Percentiles rank a stretch among this genome's conserved stretches.
phyloP scores from a whole-genome alignment of 768 basidiomycete genomes.

The Fibroporia radiculosa region DNA sequence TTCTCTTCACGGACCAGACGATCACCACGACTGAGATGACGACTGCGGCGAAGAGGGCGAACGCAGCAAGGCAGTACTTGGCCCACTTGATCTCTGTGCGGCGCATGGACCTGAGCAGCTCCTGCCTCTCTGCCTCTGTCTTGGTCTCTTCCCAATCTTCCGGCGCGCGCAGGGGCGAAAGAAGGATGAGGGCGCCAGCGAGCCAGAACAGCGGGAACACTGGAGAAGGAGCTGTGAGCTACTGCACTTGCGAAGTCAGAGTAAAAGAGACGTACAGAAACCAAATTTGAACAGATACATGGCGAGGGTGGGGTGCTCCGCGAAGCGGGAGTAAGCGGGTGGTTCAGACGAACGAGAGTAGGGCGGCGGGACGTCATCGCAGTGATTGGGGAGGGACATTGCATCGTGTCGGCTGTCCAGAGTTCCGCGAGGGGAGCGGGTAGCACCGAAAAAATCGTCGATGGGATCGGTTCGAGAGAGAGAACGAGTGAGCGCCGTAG shows the following conservation, averaged over 20 bases:
- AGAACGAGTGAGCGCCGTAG: background rate
- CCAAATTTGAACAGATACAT: constrained; percentile 43
- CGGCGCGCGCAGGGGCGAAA: constrained; percentile 33
- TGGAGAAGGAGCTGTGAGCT: constrained; percentile 10
- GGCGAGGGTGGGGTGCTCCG: constrained; percentile 37
- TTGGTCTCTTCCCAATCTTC: constrained; percentile 29
- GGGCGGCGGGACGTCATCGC: constrained; percentile 22
- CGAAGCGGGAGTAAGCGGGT: constrained; percentile 27
- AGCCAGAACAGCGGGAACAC: constrained; percentile 47
- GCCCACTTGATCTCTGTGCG: constrained; percentile 36
- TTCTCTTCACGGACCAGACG: constrained; percentile 8
- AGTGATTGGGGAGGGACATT: constrained; percentile 8
- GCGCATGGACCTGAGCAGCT: constrained; percentile 26
- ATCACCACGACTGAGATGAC: constrained; percentile 12
- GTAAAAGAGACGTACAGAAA: constrained; percentile 34
- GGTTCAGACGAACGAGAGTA: constrained; percentile 23
- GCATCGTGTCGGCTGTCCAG: constrained; percentile 27
- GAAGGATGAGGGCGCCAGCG: constrained; percentile 31
- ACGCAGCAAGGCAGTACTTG: constrained; percentile 27
- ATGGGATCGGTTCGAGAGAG: constrained; percentile 1
- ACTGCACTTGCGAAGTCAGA: background rate
- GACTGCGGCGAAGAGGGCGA: constrained; percentile 14
- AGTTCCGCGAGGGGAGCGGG: constrained; percentile 15
- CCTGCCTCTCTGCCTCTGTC: constrained; percentile 26
- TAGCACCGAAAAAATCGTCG: constrained; percentile 22